A percentile compares a stretch with the other conserved stretches of the same genome.
These are phyloP conservation scores for Castanea crenata DNA, from an alignment of 306 rosid genomes.

Conservation along the genomic window DNA sequence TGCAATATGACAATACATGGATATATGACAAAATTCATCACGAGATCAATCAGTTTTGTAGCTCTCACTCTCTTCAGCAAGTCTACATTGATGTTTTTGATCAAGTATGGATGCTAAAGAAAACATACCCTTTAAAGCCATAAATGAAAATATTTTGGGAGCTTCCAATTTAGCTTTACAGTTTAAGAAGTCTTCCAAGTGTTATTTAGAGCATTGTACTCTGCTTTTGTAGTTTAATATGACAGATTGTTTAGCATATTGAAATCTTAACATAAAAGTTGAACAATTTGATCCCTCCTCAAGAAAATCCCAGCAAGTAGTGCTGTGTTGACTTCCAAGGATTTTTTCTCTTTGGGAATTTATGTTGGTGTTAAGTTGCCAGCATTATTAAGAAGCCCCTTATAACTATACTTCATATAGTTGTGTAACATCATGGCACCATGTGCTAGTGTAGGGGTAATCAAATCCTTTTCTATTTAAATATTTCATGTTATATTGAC, in stretches of 20 bases:
- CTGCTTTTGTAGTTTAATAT: not conserved
- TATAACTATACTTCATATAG: not conserved
- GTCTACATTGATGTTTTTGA: conserved; percentile 95
- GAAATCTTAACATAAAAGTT: not conserved
- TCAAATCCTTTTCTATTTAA: not conserved
- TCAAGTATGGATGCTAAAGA: conserved; percentile 39
- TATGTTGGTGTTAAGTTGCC: not conserved
- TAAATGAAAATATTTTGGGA: conserved; percentile 6
- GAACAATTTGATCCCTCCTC: conserved; percentile 8
- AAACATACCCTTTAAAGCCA: not conserved
- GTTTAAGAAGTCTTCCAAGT: not conserved
- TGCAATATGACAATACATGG: conserved; percentile 89
- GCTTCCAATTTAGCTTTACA: not conserved
- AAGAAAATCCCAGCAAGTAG: not conserved
- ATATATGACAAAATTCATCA: conserved; percentile 96
- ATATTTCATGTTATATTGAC: conserved; percentile 2
- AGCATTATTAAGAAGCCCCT: not conserved
- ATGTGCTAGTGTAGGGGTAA: conserved; percentile 1
- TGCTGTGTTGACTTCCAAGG: not conserved
- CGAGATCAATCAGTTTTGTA: conserved; percentile 92
- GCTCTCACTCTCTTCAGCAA: conserved; percentile 81
- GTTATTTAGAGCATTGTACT: not conserved
- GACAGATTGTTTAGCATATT: conserved; percentile 9
- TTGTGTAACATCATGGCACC: not conserved
- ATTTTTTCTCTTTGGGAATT: too few species aligned